Evolutionary conservation across 306 rosid species (phyloP).

Genomic region (Cucumis melo): DNA sequence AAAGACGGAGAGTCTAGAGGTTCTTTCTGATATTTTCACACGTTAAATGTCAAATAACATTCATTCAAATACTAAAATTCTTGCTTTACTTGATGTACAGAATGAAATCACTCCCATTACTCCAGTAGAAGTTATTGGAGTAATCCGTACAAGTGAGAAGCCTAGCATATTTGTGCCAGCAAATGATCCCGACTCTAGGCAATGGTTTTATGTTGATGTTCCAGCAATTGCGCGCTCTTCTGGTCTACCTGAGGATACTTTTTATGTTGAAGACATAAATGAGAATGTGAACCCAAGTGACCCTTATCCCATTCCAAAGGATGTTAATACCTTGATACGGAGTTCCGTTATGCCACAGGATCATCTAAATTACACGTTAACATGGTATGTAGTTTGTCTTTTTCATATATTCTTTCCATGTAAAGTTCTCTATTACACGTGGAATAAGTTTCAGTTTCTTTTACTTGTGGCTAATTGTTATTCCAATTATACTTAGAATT

Average conservation of each 20-base stretch:
- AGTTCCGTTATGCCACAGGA: conserved; percentile 90
- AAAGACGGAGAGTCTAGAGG: conserved; percentile 37
- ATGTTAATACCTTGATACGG: conserved; percentile 58
- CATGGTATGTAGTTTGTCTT: conserved; percentile 43
- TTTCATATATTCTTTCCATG: not conserved
- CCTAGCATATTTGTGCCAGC: conserved; percentile 95
- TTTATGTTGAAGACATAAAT: conserved; percentile 56
- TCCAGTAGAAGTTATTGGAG: conserved; percentile 54
- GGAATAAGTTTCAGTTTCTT: not conserved
- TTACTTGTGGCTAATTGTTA: not conserved
- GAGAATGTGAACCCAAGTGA: conserved; percentile 69
- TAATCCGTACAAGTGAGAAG: conserved; percentile 82
- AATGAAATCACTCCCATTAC: conserved; percentile 31
- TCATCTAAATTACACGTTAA: conserved; percentile 76
- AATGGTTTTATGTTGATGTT: conserved; percentile 93
- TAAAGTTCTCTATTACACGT: not conserved
- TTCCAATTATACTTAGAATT: not conserved
- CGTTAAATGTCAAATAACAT: not conserved
- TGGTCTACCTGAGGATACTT: conserved; percentile 59
- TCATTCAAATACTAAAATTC: not conserved
- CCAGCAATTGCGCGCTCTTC: conserved; percentile 57
- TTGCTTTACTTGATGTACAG: conserved; percentile 30
- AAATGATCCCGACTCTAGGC: conserved; percentile 63
- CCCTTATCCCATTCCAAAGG: conserved; percentile 85
- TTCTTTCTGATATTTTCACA: conserved; percentile 11